A percentile compares a stretch with the other conserved stretches of the same genome.
Conservation (phyloP, 2,329 filamentous ascomycete species). For the Pseudocercospora crystallina region DNA sequence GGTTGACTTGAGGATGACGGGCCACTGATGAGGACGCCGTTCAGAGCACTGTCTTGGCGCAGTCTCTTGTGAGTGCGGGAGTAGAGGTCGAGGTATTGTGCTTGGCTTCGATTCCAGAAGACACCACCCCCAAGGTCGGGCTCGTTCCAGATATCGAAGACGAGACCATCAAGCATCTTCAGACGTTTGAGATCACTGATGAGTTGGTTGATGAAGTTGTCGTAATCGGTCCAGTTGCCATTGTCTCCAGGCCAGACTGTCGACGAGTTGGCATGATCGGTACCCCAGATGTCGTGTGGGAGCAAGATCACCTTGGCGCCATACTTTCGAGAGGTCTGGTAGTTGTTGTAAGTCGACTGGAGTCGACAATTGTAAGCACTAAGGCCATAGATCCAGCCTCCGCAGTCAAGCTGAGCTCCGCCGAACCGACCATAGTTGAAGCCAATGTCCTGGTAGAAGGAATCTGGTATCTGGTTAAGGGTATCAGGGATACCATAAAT, state of each 20-base stretch:
- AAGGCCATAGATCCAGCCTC: conserved; percentile 44
- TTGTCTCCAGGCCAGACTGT: conserved; percentile 51
- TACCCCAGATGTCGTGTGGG: conserved; percentile 29
- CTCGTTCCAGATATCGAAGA: conserved; percentile 57
- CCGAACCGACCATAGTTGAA: conserved; percentile 45
- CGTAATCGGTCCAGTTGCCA: conserved; percentile 49
- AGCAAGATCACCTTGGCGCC: conserved; percentile 24
- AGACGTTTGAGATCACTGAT: conserved; percentile 42
- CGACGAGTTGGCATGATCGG: conserved; percentile 35
- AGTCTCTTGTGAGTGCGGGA: conserved; percentile 40
- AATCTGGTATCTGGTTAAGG: conserved; percentile 39
- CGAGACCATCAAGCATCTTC: conserved; percentile 38
- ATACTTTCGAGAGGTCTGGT: conserved; percentile 42
- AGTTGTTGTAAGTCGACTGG: conserved; percentile 47
- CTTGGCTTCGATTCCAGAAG: conserved; percentile 40
- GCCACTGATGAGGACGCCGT: conserved; percentile 36
- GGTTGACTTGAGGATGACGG: conserved; percentile 41
- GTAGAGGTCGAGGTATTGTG: conserved; percentile 46
- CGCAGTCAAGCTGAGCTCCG: conserved; percentile 40
- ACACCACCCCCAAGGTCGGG: conserved; percentile 39
- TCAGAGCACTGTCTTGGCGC: conserved; percentile 30
- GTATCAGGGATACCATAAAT: conserved; percentile 42
- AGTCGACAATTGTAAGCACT: conserved; percentile 39
- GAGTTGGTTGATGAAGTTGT: conserved; percentile 44
- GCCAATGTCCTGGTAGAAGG: conserved; percentile 42